Evolutionary conservation across 495 filamentous ascomycete species (phyloP).

Genomic region (Hypoxylon perforatum): DNA sequence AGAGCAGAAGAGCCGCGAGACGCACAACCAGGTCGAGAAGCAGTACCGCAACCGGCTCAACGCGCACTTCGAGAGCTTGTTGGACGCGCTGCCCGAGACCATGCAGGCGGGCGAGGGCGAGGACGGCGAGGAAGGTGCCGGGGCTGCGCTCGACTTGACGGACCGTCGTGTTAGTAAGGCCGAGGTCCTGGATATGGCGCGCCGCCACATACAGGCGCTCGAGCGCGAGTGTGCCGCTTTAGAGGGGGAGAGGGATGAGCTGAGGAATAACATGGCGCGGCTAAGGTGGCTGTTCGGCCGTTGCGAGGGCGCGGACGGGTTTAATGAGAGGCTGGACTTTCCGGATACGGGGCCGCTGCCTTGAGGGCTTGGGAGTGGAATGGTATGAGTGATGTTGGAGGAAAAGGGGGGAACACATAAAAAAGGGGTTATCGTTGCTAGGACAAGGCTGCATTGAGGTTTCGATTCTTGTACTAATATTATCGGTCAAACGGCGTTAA

Average conservation of each 20-base stretch:
- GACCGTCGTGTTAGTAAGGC: slow-evolving; percentile 59
- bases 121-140: slow-evolving; percentile 38
- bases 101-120: slow-evolving; percentile 42
- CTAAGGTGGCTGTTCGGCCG: slow-evolving; percentile 47
- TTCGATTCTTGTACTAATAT: slow-evolving; percentile 34
- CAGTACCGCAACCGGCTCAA: slow-evolving; percentile 62
- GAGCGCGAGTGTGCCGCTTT: slow-evolving; percentile 51
- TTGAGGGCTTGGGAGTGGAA: slow-evolving; percentile 7
- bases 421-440: neutral
- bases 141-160: slow-evolving; percentile 42
- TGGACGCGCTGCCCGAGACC: slow-evolving; percentile 54
- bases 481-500: slow-evolving; percentile 15
- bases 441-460: neutral
- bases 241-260: slow-evolving; percentile 49
- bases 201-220: slow-evolving; percentile 52
- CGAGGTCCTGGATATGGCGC: slow-evolving; percentile 59
- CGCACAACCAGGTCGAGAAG: slow-evolving; percentile 62
- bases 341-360: slow-evolving; percentile 11
- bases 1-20: slow-evolving; percentile 54
- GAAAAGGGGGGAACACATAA: neutral
- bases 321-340: slow-evolving; percentile 24
- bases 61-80: slow-evolving; percentile 56
- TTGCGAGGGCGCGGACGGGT: slow-evolving; percentile 35
- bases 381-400: neutral
- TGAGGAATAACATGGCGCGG: slow-evolving; percentile 44